Conservation (phyloP, 768 basidiomycete species). For the Leccinellum albellum region DNA sequence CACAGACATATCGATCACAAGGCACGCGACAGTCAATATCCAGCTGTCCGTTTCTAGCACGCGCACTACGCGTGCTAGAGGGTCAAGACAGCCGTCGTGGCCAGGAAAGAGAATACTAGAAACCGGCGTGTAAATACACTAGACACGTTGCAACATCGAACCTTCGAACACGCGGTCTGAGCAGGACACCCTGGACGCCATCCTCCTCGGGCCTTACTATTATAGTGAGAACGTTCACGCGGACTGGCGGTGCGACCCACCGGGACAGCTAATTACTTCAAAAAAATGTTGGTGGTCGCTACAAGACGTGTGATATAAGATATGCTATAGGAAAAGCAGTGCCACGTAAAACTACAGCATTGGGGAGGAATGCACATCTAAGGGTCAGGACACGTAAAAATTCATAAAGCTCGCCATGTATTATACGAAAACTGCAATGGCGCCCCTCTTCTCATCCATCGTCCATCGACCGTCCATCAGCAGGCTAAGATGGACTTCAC, state of each 20-base stretch:
- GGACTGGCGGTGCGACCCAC: neutral
- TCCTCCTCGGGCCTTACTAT: constrained; percentile 2
- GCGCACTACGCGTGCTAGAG: constrained; percentile 24
- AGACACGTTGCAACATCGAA: constrained; percentile 21
- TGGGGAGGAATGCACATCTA: constrained; percentile 1
- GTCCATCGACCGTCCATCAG: constrained; percentile 58
- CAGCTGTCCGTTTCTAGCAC: constrained; percentile 20
- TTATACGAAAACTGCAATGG: constrained; percentile 40
- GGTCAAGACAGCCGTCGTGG: constrained; percentile 6
- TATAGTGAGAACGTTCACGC: neutral
- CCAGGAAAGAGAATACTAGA: constrained; percentile 1
- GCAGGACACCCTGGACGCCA: neutral
- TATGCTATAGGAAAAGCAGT: constrained; percentile 7
- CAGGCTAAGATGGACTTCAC: constrained; percentile 51
- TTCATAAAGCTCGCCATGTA: constrained; percentile 6
- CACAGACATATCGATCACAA: constrained; percentile 20
- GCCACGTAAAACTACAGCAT: constrained; percentile 3
- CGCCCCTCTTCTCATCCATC: constrained; percentile 46
- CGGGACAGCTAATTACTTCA: neutral
- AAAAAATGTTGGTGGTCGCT: constrained; percentile 1
- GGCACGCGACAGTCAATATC: constrained; percentile 14
- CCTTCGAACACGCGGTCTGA: constrained; percentile 21
- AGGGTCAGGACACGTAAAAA: constrained; percentile 12
- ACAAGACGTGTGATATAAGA: constrained; percentile 17
- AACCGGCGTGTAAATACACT: constrained; percentile 9